phyloP scores from a whole-genome alignment of 2,329 filamentous ascomycete species.

The Paramyrothecium roridum region DNA sequence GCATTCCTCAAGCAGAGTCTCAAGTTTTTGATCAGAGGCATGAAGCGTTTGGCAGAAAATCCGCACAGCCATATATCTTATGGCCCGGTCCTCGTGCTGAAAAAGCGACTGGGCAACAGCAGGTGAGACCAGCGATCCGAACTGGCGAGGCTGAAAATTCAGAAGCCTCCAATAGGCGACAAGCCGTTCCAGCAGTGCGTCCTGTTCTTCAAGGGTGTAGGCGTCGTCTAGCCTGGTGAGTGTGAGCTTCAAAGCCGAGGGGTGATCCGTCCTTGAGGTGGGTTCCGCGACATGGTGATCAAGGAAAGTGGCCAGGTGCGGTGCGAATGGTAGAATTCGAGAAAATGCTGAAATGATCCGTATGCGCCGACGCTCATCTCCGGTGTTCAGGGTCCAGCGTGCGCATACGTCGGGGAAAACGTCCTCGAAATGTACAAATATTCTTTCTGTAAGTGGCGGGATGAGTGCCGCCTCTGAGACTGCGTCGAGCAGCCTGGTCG shows the following conservation, averaged over 20 bases:
- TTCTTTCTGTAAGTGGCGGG: slow-evolving; percentile 64
- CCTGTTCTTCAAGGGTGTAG: slow-evolving; percentile 16
- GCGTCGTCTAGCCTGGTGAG: slow-evolving; percentile 23
- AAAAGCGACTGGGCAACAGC: slow-evolving; percentile 69
- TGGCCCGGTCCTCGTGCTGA: slow-evolving; percentile 50
- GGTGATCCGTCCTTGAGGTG: slow-evolving; percentile 7
- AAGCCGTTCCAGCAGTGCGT: slow-evolving; percentile 23
- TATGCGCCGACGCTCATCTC: slow-evolving; percentile 33
- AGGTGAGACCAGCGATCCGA: slow-evolving; percentile 62
- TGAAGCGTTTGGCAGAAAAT: slow-evolving; percentile 77
- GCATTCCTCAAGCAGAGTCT: slow-evolving; percentile 66
- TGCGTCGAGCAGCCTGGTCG: slow-evolving; percentile 67
- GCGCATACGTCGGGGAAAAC: slow-evolving; percentile 81
- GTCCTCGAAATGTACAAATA: slow-evolving; percentile 72
- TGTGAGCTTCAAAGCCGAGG: slow-evolving; percentile 23
- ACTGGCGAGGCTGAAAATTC: slow-evolving; percentile 69
- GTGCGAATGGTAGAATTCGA: slow-evolving; percentile 76
- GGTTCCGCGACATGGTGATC: slow-evolving; percentile 28
- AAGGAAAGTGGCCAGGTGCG: slow-evolving; percentile 73
- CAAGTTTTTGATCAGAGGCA: slow-evolving; percentile 75
- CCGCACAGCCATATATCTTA: slow-evolving; percentile 79
- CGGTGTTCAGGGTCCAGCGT: slow-evolving; percentile 62
- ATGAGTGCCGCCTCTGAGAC: slow-evolving; percentile 68
- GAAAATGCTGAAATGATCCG: slow-evolving; percentile 69
- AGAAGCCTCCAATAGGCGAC: slow-evolving; percentile 71